phyloP scores from a whole-genome alignment of 345 rosid species.

The Euphorbia lathyris region DNA sequence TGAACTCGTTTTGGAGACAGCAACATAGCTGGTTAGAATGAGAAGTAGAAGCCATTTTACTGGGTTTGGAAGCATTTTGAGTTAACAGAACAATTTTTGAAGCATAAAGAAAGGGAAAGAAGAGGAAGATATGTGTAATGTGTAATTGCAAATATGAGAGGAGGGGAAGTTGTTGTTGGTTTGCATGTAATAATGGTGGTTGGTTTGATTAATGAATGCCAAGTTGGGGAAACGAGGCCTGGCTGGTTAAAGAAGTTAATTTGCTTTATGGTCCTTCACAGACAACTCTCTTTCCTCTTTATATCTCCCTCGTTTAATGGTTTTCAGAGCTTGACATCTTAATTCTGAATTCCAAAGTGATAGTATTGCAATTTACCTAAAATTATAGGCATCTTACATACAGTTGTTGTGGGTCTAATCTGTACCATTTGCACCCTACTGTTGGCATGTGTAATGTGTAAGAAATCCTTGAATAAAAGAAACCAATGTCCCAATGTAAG shows the following conservation, averaged over 20 bases:
- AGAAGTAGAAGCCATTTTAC: conserved; percentile 42
- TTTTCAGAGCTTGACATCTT: no score
- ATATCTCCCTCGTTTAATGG: background rate
- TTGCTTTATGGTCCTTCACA: conserved; percentile 2
- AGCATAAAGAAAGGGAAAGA: background rate
- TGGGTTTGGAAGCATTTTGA: conserved; percentile 42
- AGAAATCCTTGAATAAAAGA: no score
- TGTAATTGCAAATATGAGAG: conserved; percentile 23
- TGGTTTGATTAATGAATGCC: conserved; percentile 40
- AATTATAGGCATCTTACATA: no score
- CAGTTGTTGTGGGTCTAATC: no score
- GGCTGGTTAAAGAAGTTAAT: conserved; percentile 21
- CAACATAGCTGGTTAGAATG: conserved; percentile 29
- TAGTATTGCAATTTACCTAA: no score
- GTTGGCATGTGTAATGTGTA: no score
- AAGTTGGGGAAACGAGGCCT: conserved; percentile 9
- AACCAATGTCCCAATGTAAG: no score
- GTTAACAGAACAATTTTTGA: background rate
- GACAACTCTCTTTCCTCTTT: background rate
- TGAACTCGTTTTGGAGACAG: conserved; percentile 25
- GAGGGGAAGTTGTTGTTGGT: background rate
- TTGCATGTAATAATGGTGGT: conserved; percentile 29
- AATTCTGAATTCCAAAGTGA: no score
- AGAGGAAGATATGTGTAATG: conserved; percentile 9
- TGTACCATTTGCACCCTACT: no score